Evolutionary conservation across 176 grass and related monocot species (phyloP).

Genomic region (Aegilops umbellulata): DNA sequence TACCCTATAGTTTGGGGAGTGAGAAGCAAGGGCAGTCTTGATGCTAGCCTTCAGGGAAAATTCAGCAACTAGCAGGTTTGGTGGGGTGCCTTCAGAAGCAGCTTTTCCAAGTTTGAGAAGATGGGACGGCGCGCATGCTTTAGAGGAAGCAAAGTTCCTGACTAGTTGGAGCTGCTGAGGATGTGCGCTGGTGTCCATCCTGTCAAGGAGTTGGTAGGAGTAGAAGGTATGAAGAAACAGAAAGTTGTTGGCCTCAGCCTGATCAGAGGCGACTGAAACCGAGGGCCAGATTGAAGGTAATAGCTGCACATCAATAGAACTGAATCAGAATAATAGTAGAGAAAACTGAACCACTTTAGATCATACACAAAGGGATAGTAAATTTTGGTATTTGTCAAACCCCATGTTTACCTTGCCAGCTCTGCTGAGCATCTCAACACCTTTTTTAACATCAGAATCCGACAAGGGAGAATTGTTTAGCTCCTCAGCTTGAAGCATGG

Average conservation of each 20-base stretch:
- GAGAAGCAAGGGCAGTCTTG: constrained; percentile 55
- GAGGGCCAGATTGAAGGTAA: constrained; percentile 49
- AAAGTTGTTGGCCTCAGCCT: constrained; percentile 35
- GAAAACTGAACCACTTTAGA: constrained; percentile 12
- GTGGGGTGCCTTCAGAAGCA: constrained; percentile 53
- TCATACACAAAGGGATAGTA: constrained; percentile 5
- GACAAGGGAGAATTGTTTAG: constrained; percentile 48
- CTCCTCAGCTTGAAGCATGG: constrained; percentile 61
- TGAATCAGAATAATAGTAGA: constrained; percentile 28
- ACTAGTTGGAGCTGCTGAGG: constrained; percentile 69
- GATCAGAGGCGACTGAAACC: constrained; percentile 35
- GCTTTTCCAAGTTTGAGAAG: constrained; percentile 60
- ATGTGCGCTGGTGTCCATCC: constrained; percentile 34
- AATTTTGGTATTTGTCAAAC: constrained; percentile 30
- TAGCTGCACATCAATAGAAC: constrained; percentile 43
- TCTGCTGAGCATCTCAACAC: constrained; percentile 75
- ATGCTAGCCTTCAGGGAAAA: constrained; percentile 69
- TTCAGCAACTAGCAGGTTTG: constrained; percentile 65
- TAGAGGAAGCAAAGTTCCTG: constrained; percentile 73
- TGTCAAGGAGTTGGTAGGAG: constrained; percentile 67
- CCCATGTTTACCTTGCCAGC: constrained; percentile 76
- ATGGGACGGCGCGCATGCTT: constrained; percentile 55
- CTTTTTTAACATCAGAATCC: constrained; percentile 74
- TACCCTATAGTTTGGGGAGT: constrained; percentile 65
- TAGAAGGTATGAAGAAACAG: constrained; percentile 62